These are phyloP conservation scores for Plasmodium coatneyi DNA, from an alignment of 169 alveolate genomes.

Conservation along the genomic window DNA sequence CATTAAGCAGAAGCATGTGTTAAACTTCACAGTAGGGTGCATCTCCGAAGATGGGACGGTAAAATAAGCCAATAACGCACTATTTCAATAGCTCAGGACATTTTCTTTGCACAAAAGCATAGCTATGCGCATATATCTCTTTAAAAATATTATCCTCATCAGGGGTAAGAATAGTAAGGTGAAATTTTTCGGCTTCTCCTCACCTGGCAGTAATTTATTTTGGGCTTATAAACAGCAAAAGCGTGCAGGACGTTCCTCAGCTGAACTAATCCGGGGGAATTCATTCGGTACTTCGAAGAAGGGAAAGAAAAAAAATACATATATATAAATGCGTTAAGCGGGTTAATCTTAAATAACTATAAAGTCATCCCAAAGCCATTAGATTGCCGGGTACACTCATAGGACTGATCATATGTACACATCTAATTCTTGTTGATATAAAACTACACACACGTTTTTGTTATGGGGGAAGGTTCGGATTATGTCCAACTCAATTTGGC, in stretches of 20 bases:
- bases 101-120: neutral
- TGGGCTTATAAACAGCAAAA: conserved; percentile 88
- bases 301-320: conserved; percentile 6
- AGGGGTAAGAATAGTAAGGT: neutral
- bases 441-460: conserved; percentile 78
- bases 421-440: neutral
- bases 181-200: neutral
- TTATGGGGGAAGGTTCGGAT: conserved; percentile 89
- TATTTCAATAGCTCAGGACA: neutral
- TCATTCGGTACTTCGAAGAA: conserved; percentile 35
- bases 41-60: no score
- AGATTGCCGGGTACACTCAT: neutral
- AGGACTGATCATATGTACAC: neutral
- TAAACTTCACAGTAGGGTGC: no score
- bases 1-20: no score
- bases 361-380: neutral
- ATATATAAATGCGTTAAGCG: neutral
- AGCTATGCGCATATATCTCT: neutral
- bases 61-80: neutral
- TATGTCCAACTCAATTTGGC: conserved; percentile 89
- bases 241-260: conserved; percentile 88
- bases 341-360: neutral
- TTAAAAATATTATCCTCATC: neutral
- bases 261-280: conserved; percentile 76
- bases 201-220: conserved; percentile 87